These are phyloP conservation scores for Cutaneotrichosporon sp. DNA, from an alignment of 1,284 basidiomycete genomes.

Conservation along the genomic window DNA sequence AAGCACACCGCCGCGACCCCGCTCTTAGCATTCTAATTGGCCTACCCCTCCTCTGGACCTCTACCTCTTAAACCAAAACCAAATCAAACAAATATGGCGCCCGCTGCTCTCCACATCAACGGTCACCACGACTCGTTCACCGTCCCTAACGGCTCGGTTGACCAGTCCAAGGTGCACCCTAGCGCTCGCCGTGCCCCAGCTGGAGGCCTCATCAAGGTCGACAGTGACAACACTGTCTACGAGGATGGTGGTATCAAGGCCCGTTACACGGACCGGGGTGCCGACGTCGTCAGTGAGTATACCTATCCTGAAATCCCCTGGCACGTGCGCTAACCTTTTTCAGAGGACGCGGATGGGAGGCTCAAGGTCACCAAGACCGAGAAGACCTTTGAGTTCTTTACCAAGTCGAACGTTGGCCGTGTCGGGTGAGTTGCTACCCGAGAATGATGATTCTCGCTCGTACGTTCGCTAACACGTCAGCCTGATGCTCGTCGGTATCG, in stretches of 20 bases:
- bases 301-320: not conserved
- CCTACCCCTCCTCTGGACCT: slow-evolving; percentile 9
- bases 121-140: slow-evolving; percentile 45
- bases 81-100: slow-evolving; percentile 45
- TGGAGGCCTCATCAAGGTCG: slow-evolving; percentile 63
- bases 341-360: slow-evolving; percentile 59
- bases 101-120: slow-evolving; percentile 39
- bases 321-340: not conserved
- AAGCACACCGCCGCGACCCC: slow-evolving; percentile 48
- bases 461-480: slow-evolving; percentile 54
- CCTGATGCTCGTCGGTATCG: slow-evolving; percentile 92
- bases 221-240: slow-evolving; percentile 76
- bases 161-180: slow-evolving; percentile 67
- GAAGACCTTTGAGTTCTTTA: slow-evolving; percentile 85
- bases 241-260: slow-evolving; percentile 71
- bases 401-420: slow-evolving; percentile 77
- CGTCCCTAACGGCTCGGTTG: slow-evolving; percentile 61
- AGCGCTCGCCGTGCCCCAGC: slow-evolving; percentile 69
- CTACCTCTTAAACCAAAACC: not conserved
- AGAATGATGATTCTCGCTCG: not conserved
- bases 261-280: slow-evolving; percentile 77
- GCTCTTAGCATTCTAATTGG: slow-evolving; percentile 38
- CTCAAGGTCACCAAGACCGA: slow-evolving; percentile 66
- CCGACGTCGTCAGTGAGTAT: slow-evolving; percentile 56
- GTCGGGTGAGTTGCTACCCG: slow-evolving; percentile 83